A percentile compares a stretch with the other conserved stretches of the same genome.
Evolutionary conservation across 2,329 filamentous ascomycete genomes (phyloP).

Genomic region (Blastomyces emzantsi): DNA sequence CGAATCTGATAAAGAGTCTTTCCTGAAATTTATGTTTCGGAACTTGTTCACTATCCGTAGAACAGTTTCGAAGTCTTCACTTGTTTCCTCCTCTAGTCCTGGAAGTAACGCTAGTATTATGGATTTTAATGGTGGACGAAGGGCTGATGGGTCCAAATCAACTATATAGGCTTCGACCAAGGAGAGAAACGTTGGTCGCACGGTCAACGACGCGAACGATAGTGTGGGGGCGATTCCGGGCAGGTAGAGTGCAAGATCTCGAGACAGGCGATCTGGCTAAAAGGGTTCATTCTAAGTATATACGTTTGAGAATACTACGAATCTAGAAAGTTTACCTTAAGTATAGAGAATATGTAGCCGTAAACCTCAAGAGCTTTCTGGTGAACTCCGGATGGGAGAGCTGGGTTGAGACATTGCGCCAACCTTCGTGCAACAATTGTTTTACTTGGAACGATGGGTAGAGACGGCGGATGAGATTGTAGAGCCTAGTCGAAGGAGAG

Average conservation of each 20-base stretch:
- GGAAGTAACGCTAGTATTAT: slow-evolving; percentile 83
- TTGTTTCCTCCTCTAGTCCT: slow-evolving; percentile 89
- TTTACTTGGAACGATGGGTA: slow-evolving; percentile 70
- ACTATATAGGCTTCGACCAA: slow-evolving; percentile 75
- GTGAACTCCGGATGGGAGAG: slow-evolving; percentile 89
- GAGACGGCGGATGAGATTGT: slow-evolving; percentile 69
- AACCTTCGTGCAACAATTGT: slow-evolving; percentile 77
- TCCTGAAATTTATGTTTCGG: slow-evolving; percentile 45
- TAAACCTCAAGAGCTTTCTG: slow-evolving; percentile 97
- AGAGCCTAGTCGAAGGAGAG: slow-evolving; percentile 53
- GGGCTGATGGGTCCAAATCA: slow-evolving; percentile 56
- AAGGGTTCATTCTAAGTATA: slow-evolving; percentile 8
- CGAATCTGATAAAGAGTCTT: slow-evolving; percentile 29
- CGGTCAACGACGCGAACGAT: slow-evolving; percentile 88
- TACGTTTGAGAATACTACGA: not conserved
- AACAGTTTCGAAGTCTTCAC: slow-evolving; percentile 91
- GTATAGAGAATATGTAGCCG: slow-evolving; percentile 73
- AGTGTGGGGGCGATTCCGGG: slow-evolving; percentile 82
- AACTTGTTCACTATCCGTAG: slow-evolving; percentile 69
- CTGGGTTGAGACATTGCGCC: slow-evolving; percentile 89
- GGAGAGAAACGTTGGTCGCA: slow-evolving; percentile 75
- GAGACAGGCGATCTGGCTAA: slow-evolving; percentile 61
- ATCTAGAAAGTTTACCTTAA: slow-evolving; percentile 48
- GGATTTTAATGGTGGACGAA: slow-evolving; percentile 83
- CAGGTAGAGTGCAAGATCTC: slow-evolving; percentile 77